Percentiles rank a stretch among this genome's conserved stretches.
Evolutionary conservation across 2,329 filamentous ascomycete species (phyloP).

Genomic region (Aspergillus fijiensis): DNA sequence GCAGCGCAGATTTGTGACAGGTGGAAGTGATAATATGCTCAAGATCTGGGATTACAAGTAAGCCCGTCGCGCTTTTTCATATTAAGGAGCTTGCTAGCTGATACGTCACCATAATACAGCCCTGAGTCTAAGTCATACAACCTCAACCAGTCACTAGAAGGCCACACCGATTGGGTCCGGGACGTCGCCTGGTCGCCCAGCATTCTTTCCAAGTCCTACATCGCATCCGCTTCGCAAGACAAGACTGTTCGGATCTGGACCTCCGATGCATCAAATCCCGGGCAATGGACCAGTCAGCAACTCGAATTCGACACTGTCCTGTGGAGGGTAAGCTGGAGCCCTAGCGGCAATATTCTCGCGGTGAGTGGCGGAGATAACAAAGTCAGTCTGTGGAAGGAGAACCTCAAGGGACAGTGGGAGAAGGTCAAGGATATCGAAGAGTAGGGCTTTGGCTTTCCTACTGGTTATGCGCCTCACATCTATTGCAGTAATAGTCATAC

Average conservation of each 20-base stretch:
- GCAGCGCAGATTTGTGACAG: conserved; percentile 85
- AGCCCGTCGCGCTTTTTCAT: conserved; percentile 16
- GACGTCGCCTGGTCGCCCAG: conserved; percentile 97
- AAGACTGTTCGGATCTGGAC: conserved; percentile 99
- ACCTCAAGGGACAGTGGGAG: conserved; percentile 94
- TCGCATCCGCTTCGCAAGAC: conserved; percentile 92
- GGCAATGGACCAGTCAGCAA: conserved; percentile 80
- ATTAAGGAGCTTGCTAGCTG: not conserved
- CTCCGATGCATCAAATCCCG: conserved; percentile 63
- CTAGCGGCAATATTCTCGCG: conserved; percentile 93
- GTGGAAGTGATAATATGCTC: conserved; percentile 87
- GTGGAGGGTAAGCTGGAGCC: conserved; percentile 97
- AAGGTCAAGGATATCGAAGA: conserved; percentile 95
- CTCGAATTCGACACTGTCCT: conserved; percentile 85
- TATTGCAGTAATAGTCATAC: conserved; percentile 17
- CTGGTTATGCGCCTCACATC: not conserved
- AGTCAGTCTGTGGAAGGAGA: conserved; percentile 98
- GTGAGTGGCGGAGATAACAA: conserved; percentile 95
- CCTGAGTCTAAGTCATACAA: conserved; percentile 54
- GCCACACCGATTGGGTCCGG: conserved; percentile 94
- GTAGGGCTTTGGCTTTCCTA: conserved; percentile 41
- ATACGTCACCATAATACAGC: conserved; percentile 29
- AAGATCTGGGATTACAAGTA: conserved; percentile 87
- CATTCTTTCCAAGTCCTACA: conserved; percentile 92
- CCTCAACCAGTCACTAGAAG: conserved; percentile 60